Evolutionary conservation across 2,329 filamentous ascomycete genomes (phyloP).

Genomic region (Fusarium sp.): DNA sequence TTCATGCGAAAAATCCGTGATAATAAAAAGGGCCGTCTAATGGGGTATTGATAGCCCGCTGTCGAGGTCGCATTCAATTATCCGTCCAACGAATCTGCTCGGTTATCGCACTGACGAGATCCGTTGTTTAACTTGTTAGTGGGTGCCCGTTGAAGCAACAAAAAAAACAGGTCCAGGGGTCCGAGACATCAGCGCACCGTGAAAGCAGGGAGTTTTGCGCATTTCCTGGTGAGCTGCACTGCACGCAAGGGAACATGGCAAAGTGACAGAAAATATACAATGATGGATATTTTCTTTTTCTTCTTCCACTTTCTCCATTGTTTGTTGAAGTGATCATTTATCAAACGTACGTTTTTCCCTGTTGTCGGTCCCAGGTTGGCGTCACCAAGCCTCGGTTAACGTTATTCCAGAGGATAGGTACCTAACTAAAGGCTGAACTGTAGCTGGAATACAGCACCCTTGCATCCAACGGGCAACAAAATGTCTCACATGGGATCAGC

Average conservation of each 20-base stretch:
- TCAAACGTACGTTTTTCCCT: background rate
- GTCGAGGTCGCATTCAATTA: background rate
- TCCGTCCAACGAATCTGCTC: conserved; percentile 1
- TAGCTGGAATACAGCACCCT: background rate
- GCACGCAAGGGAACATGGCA: conserved; percentile 7
- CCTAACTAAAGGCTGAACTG: background rate
- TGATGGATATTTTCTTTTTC: background rate
- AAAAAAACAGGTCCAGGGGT: conserved; percentile 10
- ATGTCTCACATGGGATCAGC: conserved; percentile 1
- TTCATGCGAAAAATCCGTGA: conserved; percentile 1
- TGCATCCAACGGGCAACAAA: background rate
- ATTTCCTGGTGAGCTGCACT: background rate
- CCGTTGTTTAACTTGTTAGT: too few species aligned
- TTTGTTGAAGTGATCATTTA: background rate
- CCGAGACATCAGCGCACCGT: conserved; percentile 34
- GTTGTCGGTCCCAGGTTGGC: conserved; percentile 10
- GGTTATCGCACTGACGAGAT: background rate
- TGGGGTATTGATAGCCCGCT: background rate
- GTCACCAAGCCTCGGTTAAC: background rate
- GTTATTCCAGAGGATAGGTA: background rate
- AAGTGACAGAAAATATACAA: background rate
- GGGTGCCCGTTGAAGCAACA: too few species aligned
- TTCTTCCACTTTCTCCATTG: background rate
- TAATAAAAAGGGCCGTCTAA: background rate
- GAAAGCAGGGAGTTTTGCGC: conserved; percentile 19